Evolutionary conservation across 805 yeast species (phyloP), one percentile per base, ranked within the genome.

Genomic region (Kluyveromyces starmeri): DNA sequence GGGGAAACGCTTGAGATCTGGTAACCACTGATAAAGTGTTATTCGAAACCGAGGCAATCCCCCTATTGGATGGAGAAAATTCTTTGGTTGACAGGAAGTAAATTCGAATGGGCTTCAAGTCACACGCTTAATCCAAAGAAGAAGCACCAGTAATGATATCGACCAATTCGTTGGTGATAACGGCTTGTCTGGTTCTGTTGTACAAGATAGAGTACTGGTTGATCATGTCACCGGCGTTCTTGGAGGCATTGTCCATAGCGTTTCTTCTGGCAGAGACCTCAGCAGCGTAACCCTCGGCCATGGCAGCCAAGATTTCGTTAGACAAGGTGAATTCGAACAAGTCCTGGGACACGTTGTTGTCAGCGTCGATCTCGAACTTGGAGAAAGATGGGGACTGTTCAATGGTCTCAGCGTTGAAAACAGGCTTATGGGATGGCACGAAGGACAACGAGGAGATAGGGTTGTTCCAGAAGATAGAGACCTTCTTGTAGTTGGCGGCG

Each of bases 111-210:
- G n/a, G n/a, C n/a, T n/a, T n/a, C n/a, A n/a, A n/a, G n/a, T n/a
- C n/a, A 7, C 13, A 23, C 26, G 33, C 28, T 62, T 82, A 89
- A 71, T 83, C 95, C 70, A 92, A 78, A 41, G 97, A 85, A 46
- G 97, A 85, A 58, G 98, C 98, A 86, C 98, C 98, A 56, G 98
- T 92, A 66, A 92, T 89, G 60, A 92, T 92, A 71, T 92, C 98
- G 60, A 92, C 98, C 78, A 92, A 73, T 75, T 92, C 98, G 78
- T 92, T 92, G 68, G 97, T 88, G 60, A 89, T 89, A 61, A 88
- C 96, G 51, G 96, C 96, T 76, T 92, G 98, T 75, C 96, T 85
- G 59, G 96, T 82, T 78, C 98, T 89, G 88, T 92, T 92, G 72
- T 92, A 92, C 68, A 92, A 78, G 65, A 92, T 92, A 51, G 97